Percentiles rank a stretch among this genome's conserved stretches.
Conservation (phyloP, 352 stramenopile species). For the Globisporangium camurandrum region DNA sequence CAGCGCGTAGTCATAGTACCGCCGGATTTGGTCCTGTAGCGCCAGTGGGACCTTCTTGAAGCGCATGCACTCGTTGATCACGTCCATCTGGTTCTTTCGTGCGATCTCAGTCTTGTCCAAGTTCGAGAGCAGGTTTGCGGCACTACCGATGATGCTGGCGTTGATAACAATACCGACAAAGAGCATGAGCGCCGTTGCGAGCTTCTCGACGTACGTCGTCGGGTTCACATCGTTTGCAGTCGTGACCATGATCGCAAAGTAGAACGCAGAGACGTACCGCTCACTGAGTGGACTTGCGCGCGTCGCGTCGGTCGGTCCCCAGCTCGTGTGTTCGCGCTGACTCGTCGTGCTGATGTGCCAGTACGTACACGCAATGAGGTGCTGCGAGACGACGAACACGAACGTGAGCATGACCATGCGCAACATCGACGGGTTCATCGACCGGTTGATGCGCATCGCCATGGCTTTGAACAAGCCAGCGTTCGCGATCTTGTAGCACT, state of each 20-base stretch:
- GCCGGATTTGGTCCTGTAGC: conserved; percentile 65
- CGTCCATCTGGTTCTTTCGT: conserved; percentile 72
- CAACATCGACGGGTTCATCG: conserved; percentile 61
- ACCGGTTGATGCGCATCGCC: conserved; percentile 42
- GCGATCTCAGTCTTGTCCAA: conserved; percentile 68
- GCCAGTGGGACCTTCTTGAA: conserved; percentile 68
- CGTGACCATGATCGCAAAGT: conserved; percentile 65
- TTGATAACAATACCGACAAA: conserved; percentile 75
- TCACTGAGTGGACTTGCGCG: conserved; percentile 23
- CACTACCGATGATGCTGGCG: conserved; percentile 72
- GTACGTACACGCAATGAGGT: conserved; percentile 74
- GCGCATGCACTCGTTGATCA: conserved; percentile 72
- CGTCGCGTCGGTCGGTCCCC: conserved; percentile 24
- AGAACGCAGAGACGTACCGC: conserved; percentile 49
- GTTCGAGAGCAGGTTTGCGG: conserved; percentile 65
- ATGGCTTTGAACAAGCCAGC: conserved; percentile 32
- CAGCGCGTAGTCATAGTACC: conserved; percentile 73
- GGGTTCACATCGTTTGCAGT: conserved; percentile 58
- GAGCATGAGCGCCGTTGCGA: conserved; percentile 64
- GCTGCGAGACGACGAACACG: conserved; percentile 61
- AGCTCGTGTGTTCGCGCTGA: conserved; percentile 33
- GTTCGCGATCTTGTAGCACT: conserved; percentile 43
- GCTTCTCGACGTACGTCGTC: conserved; percentile 40
- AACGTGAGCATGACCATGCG: conserved; percentile 62
- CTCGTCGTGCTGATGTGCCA: conserved; percentile 48